These are phyloP conservation scores for Exophiala spinifera DNA, from an alignment of 2,329 filamentous ascomycete species.

Conservation along the genomic window DNA sequence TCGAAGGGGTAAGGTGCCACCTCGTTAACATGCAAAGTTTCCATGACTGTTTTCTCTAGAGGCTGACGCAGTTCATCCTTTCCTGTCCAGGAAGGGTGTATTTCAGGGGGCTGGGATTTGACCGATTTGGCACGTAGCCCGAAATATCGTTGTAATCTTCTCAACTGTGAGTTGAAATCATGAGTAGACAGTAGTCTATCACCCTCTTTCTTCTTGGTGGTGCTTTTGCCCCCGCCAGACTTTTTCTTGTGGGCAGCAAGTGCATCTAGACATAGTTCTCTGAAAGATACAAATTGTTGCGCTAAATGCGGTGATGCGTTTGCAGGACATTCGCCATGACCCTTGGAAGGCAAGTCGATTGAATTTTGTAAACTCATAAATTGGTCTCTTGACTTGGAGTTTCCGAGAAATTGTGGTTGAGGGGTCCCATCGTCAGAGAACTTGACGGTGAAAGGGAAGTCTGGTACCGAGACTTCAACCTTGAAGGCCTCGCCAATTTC, in stretches of 20 bases:
- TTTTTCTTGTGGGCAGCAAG: constrained; percentile 51
- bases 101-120: constrained; percentile 13
- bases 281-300: constrained; percentile 47
- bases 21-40: constrained; percentile 45
- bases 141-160: constrained; percentile 66
- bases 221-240: constrained; percentile 39
- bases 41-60: constrained; percentile 31
- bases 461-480: constrained; percentile 58
- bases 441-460: constrained; percentile 56
- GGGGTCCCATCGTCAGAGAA: constrained; percentile 62
- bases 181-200: constrained; percentile 51
- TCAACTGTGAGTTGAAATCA: constrained; percentile 56
- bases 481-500: constrained; percentile 61
- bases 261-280: constrained; percentile 53
- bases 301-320: constrained; percentile 31
- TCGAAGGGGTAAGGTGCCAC: constrained; percentile 50
- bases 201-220: constrained; percentile 50
- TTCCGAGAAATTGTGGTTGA: constrained; percentile 66
- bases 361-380: constrained; percentile 37
- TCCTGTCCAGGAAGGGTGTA: constrained; percentile 29
- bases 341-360: constrained; percentile 33
- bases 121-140: constrained; percentile 56
- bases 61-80: constrained; percentile 27
- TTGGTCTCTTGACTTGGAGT: constrained; percentile 47
- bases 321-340: constrained; percentile 28